A percentile compares a stretch with the other conserved stretches of the same genome.
These are phyloP conservation scores for Mortierella sp. DNA, from an alignment of 371 early-diverging fungal species.

Conservation along the genomic window DNA sequence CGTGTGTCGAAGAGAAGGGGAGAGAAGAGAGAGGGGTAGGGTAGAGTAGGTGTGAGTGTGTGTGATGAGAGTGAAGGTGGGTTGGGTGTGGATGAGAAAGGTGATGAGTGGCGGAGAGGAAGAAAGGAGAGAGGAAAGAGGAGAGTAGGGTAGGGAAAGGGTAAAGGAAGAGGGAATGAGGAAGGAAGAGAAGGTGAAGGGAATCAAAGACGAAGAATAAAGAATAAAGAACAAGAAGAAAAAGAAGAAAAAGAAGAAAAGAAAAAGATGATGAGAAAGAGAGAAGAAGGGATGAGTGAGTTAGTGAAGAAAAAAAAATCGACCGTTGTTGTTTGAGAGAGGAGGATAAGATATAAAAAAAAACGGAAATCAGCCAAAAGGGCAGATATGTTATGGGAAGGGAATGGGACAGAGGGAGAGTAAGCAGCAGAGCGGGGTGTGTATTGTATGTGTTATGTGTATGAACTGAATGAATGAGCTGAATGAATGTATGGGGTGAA, in stretches of 20 bases:
- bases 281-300: no score
- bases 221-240: no score
- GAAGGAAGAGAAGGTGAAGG: no score
- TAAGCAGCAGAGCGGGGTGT: conserved; percentile 6
- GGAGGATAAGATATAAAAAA: not conserved
- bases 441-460: not conserved
- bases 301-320: not conserved
- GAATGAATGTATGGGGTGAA: not conserved
- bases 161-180: no score
- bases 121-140: no score
- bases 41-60: not conserved
- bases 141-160: no score
- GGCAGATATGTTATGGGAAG: not conserved
- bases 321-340: conserved; percentile 2
- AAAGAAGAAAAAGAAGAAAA: no score
- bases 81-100: not conserved
- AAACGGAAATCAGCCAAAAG: conserved; percentile 12
- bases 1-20: not conserved
- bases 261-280: no score
- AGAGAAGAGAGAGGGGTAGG: not conserved
- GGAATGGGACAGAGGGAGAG: not conserved
- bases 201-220: no score
- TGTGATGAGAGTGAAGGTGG: not conserved
- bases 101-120: not conserved
- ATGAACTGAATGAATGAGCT: not conserved